Conservation (phyloP, 176 grass and related monocot species). For the Poa annua region DNA sequence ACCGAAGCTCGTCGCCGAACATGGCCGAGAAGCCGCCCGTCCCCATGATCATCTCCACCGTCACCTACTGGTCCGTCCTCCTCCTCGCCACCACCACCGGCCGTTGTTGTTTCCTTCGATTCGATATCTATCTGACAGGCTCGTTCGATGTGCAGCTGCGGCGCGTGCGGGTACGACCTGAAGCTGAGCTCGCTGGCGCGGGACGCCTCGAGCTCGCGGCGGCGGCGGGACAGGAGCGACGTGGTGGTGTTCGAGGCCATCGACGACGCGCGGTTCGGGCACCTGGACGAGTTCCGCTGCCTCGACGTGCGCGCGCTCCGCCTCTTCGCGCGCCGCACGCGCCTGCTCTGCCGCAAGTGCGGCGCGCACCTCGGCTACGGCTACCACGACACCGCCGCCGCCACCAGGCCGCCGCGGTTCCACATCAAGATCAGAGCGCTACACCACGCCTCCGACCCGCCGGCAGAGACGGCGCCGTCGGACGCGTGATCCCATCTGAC, state of each 20-base stretch:
- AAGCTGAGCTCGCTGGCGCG: conserved; percentile 55
- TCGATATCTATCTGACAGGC: neutral
- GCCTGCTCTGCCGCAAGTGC: conserved; percentile 65
- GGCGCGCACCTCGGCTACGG: conserved; percentile 45
- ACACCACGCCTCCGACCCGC: conserved; percentile 37
- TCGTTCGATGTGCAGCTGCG: conserved; percentile 45
- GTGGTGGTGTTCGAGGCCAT: conserved; percentile 60
- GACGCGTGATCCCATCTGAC: no score
- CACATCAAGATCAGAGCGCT: conserved; percentile 53
- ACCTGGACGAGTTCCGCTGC: conserved; percentile 60
- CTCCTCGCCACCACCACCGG: neutral
- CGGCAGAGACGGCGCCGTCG: no score
- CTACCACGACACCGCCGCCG: conserved; percentile 38
- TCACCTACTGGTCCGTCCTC: conserved; percentile 51
- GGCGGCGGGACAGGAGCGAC: neutral
- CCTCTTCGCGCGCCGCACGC: conserved; percentile 53
- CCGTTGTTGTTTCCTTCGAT: neutral
- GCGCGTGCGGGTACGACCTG: conserved; percentile 59
- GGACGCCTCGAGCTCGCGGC: conserved; percentile 30
- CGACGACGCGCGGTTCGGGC: conserved; percentile 64
- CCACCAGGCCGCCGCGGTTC: conserved; percentile 12
- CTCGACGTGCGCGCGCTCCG: conserved; percentile 47
- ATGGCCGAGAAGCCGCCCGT: conserved; percentile 2
- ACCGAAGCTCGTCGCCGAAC: neutral
- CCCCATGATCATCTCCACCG: conserved; percentile 40